These are phyloP conservation scores for Triangularia verruculosa DNA, from an alignment of 2,329 filamentous ascomycete species.

Conservation along the genomic window DNA sequence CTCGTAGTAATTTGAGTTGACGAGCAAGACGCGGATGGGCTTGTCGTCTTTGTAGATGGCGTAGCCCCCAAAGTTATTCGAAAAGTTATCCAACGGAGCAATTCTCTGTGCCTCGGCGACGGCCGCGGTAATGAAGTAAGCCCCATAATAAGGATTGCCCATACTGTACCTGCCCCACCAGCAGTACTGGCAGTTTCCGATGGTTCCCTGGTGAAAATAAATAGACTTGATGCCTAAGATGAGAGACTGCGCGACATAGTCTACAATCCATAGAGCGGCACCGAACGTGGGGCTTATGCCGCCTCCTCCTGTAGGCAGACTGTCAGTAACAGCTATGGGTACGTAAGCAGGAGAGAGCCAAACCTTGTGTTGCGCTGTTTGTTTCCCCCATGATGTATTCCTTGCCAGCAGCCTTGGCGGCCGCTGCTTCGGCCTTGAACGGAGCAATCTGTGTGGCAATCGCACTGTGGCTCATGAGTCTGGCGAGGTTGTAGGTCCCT, in stretches of 20 bases:
- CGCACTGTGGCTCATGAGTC: conserved; percentile 44
- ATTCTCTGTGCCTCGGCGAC: conserved; percentile 44
- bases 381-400: conserved; percentile 49
- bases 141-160: conserved; percentile 52
- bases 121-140: conserved; percentile 44
- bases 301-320: conserved; percentile 27
- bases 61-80: conserved; percentile 44
- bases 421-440: conserved; percentile 41
- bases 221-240: conserved; percentile 38
- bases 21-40: conserved; percentile 41
- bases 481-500: conserved; percentile 34
- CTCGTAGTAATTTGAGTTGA: conserved; percentile 44
- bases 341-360: neutral
- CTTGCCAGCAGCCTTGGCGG: conserved; percentile 39
- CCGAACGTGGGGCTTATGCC: conserved; percentile 47
- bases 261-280: conserved; percentile 50
- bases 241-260: conserved; percentile 40
- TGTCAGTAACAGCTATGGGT: neutral
- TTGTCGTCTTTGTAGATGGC: conserved; percentile 39
- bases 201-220: conserved; percentile 53
- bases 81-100: conserved; percentile 44
- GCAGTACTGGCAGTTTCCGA: conserved; percentile 51
- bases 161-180: conserved; percentile 48
- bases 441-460: conserved; percentile 39
- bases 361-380: conserved; percentile 36